Conservation (phyloP, 2,329 filamentous ascomycete species). For the Lachnellula cervina region DNA sequence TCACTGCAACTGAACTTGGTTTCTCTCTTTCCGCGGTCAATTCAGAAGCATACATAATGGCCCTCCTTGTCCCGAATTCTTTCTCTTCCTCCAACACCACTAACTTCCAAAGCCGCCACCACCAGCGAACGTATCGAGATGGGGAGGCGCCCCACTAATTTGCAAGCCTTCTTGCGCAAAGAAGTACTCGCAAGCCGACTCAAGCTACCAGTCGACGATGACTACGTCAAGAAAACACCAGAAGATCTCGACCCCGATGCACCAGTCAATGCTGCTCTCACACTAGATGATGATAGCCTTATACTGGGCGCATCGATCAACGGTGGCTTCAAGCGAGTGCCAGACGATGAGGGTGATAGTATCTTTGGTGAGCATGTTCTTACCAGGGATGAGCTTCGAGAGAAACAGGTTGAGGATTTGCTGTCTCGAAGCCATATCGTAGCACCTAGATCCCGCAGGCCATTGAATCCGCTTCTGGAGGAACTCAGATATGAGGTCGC, state of each 20-base stretch:
- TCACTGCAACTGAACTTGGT: neutral
- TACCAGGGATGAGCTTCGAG: slow-evolving; percentile 1
- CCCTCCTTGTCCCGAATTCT: no score
- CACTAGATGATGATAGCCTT: neutral
- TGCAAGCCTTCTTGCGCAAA: slow-evolving; percentile 8
- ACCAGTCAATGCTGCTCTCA: neutral
- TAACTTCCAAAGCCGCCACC: neutral
- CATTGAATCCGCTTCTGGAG: neutral
- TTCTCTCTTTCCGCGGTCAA: neutral
- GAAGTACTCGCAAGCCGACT: slow-evolving; percentile 9
- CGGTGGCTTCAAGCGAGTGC: neutral
- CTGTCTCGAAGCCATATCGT: neutral
- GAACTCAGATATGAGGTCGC: neutral
- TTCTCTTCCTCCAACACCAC: neutral
- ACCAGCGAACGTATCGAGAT: neutral
- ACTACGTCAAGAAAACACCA: neutral
- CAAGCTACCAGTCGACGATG: neutral
- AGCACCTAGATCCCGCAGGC: neutral
- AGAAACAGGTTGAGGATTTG: neutral
- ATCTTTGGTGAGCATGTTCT: slow-evolving; percentile 3
- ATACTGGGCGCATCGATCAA: neutral
- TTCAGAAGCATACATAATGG: no score
- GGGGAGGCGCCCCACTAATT: neutral
- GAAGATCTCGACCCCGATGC: neutral
- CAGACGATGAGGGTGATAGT: neutral